Base-by-base conservation (phyloP, 805 yeast genomes). In the Metschnikowia orientalis region DNA sequence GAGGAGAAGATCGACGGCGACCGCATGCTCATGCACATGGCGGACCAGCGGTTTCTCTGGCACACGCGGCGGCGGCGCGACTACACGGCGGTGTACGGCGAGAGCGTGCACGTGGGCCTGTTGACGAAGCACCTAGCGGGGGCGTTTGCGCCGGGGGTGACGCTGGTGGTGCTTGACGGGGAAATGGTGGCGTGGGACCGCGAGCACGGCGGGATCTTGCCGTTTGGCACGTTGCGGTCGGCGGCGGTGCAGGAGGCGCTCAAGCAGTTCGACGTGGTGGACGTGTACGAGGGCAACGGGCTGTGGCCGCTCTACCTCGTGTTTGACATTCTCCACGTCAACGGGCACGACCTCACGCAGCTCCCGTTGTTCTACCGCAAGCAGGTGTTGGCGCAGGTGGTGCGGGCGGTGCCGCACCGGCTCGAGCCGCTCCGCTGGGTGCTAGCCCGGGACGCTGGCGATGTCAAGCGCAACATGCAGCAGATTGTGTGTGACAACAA, bases 1-100 rank as follows among this genome's bases (percentile, higher is more conserved):
- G 97, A 90, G 50, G 97, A 90, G 53, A 90, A 90, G 53, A 71
- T 88, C 61, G 97, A 90, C 56, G 98, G 97, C 3, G 97, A 90
- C 55, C 61, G 98, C 44, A 77, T 86, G 47, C 79, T 85, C 34
- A 44, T 88, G 28, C 98, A 90, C 53, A 75, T 77, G 61, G 31
- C 18, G 9, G 32, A 44, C 20, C 49, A 47, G 8, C 46, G 45
- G 4, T 73, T 72, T 51, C 64, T 63, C 40, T 80, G 69, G 50
- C 79, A 56, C 50, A 77, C 85, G 32, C 67, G 95, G 45, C 71
- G 77, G 28, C 82, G 83, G 6, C 76, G 75, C 32, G 95, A 88
- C 46, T 85, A 77, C 48, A 76, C 94, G 0, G 56, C 70, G 34
- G 58, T 79, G 8, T 89, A 85, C 50, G 95, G 95, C 1, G 59